phyloP scores from a whole-genome alignment of 768 basidiomycete genomes.

The Floccularia luteovirens region DNA sequence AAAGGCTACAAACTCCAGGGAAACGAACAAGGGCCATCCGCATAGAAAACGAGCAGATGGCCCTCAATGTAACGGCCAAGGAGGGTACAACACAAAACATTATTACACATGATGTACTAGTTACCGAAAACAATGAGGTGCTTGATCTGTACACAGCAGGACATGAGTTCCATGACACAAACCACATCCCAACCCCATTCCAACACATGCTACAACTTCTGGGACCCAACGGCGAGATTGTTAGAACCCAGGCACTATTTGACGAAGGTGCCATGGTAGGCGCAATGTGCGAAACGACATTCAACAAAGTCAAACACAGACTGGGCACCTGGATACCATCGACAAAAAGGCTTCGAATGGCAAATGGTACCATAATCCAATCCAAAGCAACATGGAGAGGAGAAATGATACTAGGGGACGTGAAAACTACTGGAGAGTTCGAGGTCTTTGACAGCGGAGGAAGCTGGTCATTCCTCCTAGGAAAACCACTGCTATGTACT shows the following conservation, averaged over 20 bases:
- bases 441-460: conserved; percentile 8
- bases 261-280: neutral
- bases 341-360: conserved; percentile 16
- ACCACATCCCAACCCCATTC: too few species aligned
- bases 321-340: conserved; percentile 7
- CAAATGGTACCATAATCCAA: conserved; percentile 12
- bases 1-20: conserved; percentile 1
- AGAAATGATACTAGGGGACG: conserved; percentile 6
- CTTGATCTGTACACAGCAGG: too few species aligned
- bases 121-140: too few species aligned
- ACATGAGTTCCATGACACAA: too few species aligned
- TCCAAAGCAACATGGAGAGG: conserved; percentile 11
- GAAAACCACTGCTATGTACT: conserved; percentile 5
- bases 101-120: too few species aligned
- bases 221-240: too few species aligned
- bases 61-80: too few species aligned
- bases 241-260: too few species aligned
- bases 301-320: conserved; percentile 3
- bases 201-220: too few species aligned
- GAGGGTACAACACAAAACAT: too few species aligned
- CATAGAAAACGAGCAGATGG: conserved; percentile 1
- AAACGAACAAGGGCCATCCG: conserved; percentile 6
- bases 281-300: neutral
- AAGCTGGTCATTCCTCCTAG: conserved; percentile 5
- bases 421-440: conserved; percentile 3